phyloP scores from a whole-genome alignment of 441 rosid species.

The Syzygium malaccense region DNA sequence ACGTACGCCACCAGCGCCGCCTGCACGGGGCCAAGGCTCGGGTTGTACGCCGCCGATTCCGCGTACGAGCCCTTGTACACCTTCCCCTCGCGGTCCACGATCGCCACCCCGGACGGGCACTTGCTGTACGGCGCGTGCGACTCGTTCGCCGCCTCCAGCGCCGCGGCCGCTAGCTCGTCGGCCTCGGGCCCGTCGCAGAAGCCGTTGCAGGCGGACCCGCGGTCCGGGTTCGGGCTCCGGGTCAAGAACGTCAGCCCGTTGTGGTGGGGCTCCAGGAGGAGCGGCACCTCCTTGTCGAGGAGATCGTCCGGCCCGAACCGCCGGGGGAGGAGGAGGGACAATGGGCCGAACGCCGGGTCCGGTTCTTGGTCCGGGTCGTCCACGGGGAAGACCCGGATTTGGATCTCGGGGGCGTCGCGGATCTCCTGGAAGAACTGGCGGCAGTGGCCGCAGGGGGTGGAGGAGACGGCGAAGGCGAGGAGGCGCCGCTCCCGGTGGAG shows the following conservation, averaged over 20 bases:
- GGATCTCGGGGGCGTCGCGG: conserved; percentile 53
- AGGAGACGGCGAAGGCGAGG: conserved; percentile 55
- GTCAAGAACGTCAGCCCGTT: conserved; percentile 23
- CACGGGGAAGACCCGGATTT: conserved; percentile 29
- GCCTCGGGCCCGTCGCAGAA: not conserved
- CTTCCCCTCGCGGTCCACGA: conserved; percentile 67
- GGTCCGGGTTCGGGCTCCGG: not conserved
- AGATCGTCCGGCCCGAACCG: conserved; percentile 76
- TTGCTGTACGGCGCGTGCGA: conserved; percentile 84
- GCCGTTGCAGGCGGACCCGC: conserved; percentile 14
- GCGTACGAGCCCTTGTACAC: conserved; percentile 70
- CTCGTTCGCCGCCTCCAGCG: conserved; percentile 64
- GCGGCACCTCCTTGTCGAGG: conserved; percentile 42
- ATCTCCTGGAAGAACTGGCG: conserved; percentile 91
- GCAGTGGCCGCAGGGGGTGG: conserved; percentile 98
- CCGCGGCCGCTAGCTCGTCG: conserved; percentile 22
- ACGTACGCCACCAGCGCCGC: conserved; percentile 79
- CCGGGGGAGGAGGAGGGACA: conserved; percentile 52
- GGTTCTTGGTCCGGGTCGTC: not conserved
- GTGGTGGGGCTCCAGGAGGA: conserved; percentile 50
- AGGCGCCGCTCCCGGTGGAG: conserved; percentile 34
- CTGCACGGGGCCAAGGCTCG: conserved; percentile 85
- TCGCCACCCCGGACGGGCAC: conserved; percentile 83
- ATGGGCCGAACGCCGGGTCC: conserved; percentile 19
- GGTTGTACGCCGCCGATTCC: conserved; percentile 96